Evolutionary conservation across 2,329 filamentous ascomycete species (phyloP), one percentile per base, ranked within the genome.

Genomic region (Pestalotiopsis sp.): DNA sequence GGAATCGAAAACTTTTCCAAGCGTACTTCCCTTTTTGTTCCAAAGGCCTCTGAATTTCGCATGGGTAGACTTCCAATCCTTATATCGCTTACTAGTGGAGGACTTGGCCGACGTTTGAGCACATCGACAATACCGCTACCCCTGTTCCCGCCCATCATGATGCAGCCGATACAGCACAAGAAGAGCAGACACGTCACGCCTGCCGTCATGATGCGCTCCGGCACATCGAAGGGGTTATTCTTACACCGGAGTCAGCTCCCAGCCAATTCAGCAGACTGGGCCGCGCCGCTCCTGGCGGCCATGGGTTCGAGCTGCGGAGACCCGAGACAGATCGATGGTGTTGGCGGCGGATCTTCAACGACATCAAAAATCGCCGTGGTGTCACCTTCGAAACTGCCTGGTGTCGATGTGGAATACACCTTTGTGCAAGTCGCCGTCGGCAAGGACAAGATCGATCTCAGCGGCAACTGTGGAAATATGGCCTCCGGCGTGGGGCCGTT

Each of bases 331-430:
- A 17, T 61, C 20, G 59, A 61, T 4, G 59, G 59, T 11, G 23
- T 67, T 31, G 2, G 69, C 6, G 66, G 68, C 12, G 70, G 70
- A 1, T 66, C 67, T 27, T 71, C 87, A 2, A 67, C 64, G 5
- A 62, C 61, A 2, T 91, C 89, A 68, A 94, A 94, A 78, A 83
- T 94, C 20, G 92, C 91, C 78, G 83, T 94, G 1, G 83, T 94
- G 1, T 86, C 85, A 2, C 81, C 81, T 0, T 84, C 89, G 2
- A 75, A 78, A 2, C 80, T 83, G 17, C 69, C 77, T 0, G 72
- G 71, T 13, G 76, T 73, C 1, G 75, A 78, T 25, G 71, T 77
- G n/a, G 75, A 77, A 31, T 77, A 74, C 39, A 77, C 76, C 4
- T 77, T 77, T 41, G 84, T 89, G 1, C 86, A 87, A 52, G 79